phyloP scores from a whole-genome alignment of 169 alveolate genomes.

The Babesia bovis region DNA sequence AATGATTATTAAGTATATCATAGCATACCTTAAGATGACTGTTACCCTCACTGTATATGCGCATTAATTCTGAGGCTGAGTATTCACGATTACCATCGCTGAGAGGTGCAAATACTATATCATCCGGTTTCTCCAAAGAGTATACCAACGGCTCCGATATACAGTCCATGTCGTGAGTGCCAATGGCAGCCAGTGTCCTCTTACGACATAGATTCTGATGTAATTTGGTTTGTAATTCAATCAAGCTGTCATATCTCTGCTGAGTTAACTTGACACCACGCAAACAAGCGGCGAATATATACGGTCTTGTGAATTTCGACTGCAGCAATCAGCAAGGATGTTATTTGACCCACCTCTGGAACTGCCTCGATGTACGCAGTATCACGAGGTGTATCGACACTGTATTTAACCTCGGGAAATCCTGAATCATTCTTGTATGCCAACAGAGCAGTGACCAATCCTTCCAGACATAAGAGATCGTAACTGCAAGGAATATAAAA shows the following conservation, averaged over 20 bases:
- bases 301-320: slow-evolving; percentile 78
- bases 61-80: slow-evolving; percentile 78
- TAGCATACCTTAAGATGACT: slow-evolving; percentile 78
- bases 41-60: slow-evolving; percentile 80
- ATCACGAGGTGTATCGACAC: neutral
- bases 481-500: slow-evolving; percentile 34
- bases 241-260: slow-evolving; percentile 88
- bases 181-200: slow-evolving; percentile 92
- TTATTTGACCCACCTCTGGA: slow-evolving; percentile 12
- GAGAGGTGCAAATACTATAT: slow-evolving; percentile 90
- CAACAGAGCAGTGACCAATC: slow-evolving; percentile 77
- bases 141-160: slow-evolving; percentile 89
- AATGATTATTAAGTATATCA: neutral
- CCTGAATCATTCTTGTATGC: slow-evolving; percentile 62
- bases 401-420: slow-evolving; percentile 31
- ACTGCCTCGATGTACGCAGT: slow-evolving; percentile 10
- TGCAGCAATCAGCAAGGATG: neutral
- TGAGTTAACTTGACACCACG: slow-evolving; percentile 88
- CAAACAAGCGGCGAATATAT: slow-evolving; percentile 93
- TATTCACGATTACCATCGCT: slow-evolving; percentile 79
- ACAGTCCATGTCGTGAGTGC: slow-evolving; percentile 94
- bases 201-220: slow-evolving; percentile 96
- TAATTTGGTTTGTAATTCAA: slow-evolving; percentile 95
- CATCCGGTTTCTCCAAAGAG: slow-evolving; percentile 86
- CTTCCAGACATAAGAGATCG: slow-evolving; percentile 78